Conservation (phyloP, 176 grass and related monocot species). For the Aegilops umbellulata region DNA sequence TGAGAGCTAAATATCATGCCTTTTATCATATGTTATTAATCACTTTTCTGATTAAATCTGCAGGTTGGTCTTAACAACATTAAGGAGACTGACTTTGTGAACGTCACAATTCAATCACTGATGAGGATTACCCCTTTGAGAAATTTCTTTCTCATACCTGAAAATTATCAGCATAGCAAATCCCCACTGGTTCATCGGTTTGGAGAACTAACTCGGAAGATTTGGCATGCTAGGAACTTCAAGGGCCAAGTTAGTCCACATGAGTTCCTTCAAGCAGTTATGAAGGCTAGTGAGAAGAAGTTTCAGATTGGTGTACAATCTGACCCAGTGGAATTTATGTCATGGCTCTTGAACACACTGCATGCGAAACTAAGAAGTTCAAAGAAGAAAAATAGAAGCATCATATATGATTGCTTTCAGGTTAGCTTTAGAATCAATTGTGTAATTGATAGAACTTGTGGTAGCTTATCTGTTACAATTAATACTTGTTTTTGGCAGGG, state of each 20-base stretch:
- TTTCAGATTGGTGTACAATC: constrained; percentile 99
- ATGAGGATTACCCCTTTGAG: constrained; percentile 97
- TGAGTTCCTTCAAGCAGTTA: constrained; percentile 97
- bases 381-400: constrained; percentile 85
- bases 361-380: constrained; percentile 74
- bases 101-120: constrained; percentile 95
- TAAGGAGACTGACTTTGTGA: constrained; percentile 97
- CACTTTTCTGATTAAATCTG: constrained; percentile 21
- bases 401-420: constrained; percentile 98
- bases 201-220: constrained; percentile 93
- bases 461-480: not conserved
- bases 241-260: constrained; percentile 99
- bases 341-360: constrained; percentile 93
- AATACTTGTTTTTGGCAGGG: constrained; percentile 53
- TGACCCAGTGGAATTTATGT: constrained; percentile 95
- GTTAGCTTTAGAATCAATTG: constrained; percentile 40
- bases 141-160: constrained; percentile 98
- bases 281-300: constrained; percentile 85
- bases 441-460: not conserved
- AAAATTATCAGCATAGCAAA: constrained; percentile 91
- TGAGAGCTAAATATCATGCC: constrained; percentile 1
- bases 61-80: constrained; percentile 99
- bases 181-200: constrained; percentile 93
- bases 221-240: constrained; percentile 98
- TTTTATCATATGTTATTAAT: constrained; percentile 27